Evolutionary conservation across 106 monocot species (phyloP).

Genomic region (Platanthera guangdongensis): DNA sequence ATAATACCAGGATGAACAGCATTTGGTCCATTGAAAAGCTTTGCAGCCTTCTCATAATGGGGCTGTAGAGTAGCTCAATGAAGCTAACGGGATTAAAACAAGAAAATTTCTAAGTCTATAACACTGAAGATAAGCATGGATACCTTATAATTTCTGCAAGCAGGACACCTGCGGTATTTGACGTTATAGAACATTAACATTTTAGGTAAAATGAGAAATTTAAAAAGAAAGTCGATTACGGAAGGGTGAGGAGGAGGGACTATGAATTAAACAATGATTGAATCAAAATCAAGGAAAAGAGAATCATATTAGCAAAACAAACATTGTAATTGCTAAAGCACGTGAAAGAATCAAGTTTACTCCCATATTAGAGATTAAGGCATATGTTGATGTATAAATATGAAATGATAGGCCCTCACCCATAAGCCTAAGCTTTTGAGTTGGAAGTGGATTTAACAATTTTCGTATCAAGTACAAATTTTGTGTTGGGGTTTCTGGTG

Average conservation of each 20-base stretch:
- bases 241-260: background rate
- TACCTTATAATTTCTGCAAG: conserved; percentile 99
- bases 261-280: background rate
- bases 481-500: too few relatives aligned
- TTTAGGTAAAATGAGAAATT: background rate
- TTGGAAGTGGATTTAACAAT: too few relatives aligned
- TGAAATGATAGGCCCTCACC: too few relatives aligned
- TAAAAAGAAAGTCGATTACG: background rate
- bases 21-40: conserved; percentile 87
- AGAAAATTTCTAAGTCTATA: background rate
- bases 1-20: conserved; percentile 88
- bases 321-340: background rate
- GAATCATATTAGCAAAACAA: background rate
- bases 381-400: too few relatives aligned
- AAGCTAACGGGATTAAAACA: conserved; percentile 1
- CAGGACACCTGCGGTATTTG: conserved; percentile 66
- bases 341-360: too few relatives aligned
- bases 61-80: conserved; percentile 42
- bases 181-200: background rate
- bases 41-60: conserved; percentile 95
- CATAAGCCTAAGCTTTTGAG: too few relatives aligned
- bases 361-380: too few relatives aligned
- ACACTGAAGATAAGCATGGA: background rate
- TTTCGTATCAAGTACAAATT: too few relatives aligned
- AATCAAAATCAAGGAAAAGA: background rate